phyloP scores from a whole-genome alignment of 257 asterid species.

The Solanum virginianum region DNA sequence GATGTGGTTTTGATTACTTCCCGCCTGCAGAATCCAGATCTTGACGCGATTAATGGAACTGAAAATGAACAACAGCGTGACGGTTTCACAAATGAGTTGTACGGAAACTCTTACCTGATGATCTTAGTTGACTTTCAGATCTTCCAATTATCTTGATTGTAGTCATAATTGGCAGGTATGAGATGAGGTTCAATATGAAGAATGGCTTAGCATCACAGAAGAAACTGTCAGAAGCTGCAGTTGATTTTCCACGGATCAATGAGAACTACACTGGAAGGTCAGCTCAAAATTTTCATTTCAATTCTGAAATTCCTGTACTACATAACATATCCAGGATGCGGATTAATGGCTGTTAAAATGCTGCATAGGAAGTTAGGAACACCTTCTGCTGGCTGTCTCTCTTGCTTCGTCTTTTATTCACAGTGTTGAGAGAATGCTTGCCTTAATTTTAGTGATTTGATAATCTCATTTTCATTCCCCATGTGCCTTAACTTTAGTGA shows the following conservation, averaged over 20 bases:
- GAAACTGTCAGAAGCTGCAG: constrained; percentile 65
- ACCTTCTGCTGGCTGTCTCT: not conserved
- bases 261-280: constrained; percentile 94
- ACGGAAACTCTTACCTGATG: constrained; percentile 5
- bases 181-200: constrained; percentile 94
- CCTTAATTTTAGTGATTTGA: not conserved
- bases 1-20: constrained; percentile 89
- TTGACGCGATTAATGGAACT: constrained; percentile 53
- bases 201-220: constrained; percentile 75
- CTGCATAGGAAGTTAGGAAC: not conserved
- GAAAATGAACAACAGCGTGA: constrained; percentile 44
- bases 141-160: not conserved
- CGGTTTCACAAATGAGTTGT: constrained; percentile 74
- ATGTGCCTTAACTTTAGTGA: not conserved
- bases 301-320: not conserved
- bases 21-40: constrained; percentile 70
- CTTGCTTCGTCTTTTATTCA: not conserved
- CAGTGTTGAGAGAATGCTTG: not conserved
- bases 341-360: not conserved
- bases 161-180: constrained; percentile 46
- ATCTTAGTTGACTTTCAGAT: not conserved
- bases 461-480: not conserved
- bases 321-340: not conserved
- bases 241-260: constrained; percentile 89
- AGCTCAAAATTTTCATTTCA: not conserved